Percentiles rank a stretch among this genome's conserved stretches.
These are phyloP conservation scores for Euphorbia lathyris DNA, from an alignment of 345 rosid genomes.

Conservation along the genomic window DNA sequence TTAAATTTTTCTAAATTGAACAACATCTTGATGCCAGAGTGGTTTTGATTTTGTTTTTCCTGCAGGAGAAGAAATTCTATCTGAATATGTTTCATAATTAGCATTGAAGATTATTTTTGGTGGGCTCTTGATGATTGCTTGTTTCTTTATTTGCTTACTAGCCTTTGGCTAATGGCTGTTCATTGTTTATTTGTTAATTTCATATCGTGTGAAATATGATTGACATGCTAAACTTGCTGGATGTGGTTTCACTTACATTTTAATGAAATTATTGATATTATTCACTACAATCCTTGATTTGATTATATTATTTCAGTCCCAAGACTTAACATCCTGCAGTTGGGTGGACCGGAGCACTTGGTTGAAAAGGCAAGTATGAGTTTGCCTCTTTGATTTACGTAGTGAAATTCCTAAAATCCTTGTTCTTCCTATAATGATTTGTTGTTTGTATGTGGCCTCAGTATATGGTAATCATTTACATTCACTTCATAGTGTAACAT, in stretches of 20 bases:
- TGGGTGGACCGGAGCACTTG: conserved; percentile 54
- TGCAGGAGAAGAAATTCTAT: neutral
- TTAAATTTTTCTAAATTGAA: neutral
- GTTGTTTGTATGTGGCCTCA: neutral
- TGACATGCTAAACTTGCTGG: neutral
- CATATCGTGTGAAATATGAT: neutral
- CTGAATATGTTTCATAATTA: neutral
- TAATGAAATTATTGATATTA: too few relatives aligned
- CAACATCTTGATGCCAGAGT: neutral
- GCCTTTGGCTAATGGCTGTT: neutral
- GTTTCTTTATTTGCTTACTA: conserved; percentile 1
- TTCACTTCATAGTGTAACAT: neutral
- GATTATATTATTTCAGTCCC: conserved; percentile 38
- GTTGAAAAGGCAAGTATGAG: conserved; percentile 60
- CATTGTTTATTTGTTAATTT: neutral
- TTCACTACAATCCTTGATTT: too few relatives aligned
- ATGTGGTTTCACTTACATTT: too few relatives aligned
- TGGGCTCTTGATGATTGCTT: neutral
- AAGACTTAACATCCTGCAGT: conserved; percentile 27
- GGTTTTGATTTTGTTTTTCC: neutral
- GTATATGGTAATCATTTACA: neutral
- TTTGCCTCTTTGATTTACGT: conserved; percentile 7
- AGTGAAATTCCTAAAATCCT: neutral
- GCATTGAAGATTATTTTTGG: neutral
- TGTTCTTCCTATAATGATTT: neutral